Evolutionary conservation across 345 rosid species (phyloP), one percentile per base, ranked within the genome.

Genomic region (Eucalyptus sp.): DNA sequence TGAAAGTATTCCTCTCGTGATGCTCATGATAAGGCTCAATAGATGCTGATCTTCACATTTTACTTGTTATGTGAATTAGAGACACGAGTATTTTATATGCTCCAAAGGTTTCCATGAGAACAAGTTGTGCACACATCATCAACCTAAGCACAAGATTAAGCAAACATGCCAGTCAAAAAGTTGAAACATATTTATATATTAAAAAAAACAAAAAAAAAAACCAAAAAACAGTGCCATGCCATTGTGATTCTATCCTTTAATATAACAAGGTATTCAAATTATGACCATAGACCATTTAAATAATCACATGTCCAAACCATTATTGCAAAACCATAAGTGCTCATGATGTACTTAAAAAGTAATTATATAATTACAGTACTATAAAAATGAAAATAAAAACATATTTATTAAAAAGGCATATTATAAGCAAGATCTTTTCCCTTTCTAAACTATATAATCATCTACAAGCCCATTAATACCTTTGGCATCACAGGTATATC

Each of bases 401-500:
- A 76, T 20, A 76, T 16, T 2, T 76, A 10, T 76, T 10, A 76
- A 76, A 76, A 51, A 86, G 15, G 44, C 10, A 14, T 31, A 13
- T 86, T 50, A 18, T 50, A 50, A 50, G 46, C 87, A 18, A 52
- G 16, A 33, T 37, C 22, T 6, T 60, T 43, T 52, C 50, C 88
- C 80, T 43, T 43, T 43, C 7, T 29, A 60, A 27, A 62, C 33
- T 58, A 37, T 33, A 71, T 18, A 71, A 71, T 17, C 81, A 71
- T 43, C 31, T 58, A 54, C 48, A 41, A 76, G 48, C 37, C 22
- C 49, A 43, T 52, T 80, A 64, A 88, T 94, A 98, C 99, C 99
- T 98, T 98, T 43, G 99, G 99, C 99, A 98, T 98, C 89, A 98
- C 86, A 66, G 99, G 99, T 91, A 97, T 97, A 88, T 97, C 99